Conservation (phyloP, 2,329 filamentous ascomycete genomes). For the Colletotrichum paranaense region DNA sequence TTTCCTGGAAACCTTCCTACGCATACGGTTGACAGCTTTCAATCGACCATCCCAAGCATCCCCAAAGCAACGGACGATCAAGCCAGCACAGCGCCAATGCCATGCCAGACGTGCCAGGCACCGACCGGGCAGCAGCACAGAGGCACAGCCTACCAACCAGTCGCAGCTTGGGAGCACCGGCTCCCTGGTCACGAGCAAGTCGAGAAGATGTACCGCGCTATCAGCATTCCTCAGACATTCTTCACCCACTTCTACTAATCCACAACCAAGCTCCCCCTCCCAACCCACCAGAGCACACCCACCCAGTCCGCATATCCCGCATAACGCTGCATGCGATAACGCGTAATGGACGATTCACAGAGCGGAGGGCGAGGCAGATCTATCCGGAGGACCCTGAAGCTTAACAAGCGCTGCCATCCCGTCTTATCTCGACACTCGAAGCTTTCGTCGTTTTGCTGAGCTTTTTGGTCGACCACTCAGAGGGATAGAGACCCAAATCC, state of each 20-base stretch:
- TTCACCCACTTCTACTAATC: slow-evolving; percentile 21
- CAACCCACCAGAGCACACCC: slow-evolving; percentile 24
- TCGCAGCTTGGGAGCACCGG: slow-evolving; percentile 1
- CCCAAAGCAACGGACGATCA: not conserved
- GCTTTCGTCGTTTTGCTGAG: slow-evolving; percentile 24
- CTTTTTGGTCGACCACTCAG: slow-evolving; percentile 3
- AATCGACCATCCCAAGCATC: not conserved
- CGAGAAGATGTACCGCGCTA: slow-evolving; percentile 25
- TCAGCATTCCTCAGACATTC: slow-evolving; percentile 21
- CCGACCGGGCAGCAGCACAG: slow-evolving; percentile 4
- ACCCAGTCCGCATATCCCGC: slow-evolving; percentile 32
- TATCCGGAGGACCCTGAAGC: slow-evolving; percentile 34
- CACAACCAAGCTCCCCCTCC: slow-evolving; percentile 21
- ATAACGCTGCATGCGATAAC: slow-evolving; percentile 36
- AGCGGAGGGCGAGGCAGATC: slow-evolving; percentile 31
- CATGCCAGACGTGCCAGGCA: slow-evolving; percentile 1
- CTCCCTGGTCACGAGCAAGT: not conserved
- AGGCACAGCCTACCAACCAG: slow-evolving; percentile 16
- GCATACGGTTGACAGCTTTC: not conserved
- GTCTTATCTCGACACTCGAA: slow-evolving; percentile 34
- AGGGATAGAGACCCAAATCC: not conserved
- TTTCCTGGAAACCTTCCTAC: not conserved
- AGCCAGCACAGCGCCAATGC: not conserved
- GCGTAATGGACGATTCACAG: slow-evolving; percentile 27
- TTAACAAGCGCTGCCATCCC: slow-evolving; percentile 35